Evolutionary conservation across 495 filamentous ascomycete species (phyloP).

Genomic region (Trichoderma gamsii): DNA sequence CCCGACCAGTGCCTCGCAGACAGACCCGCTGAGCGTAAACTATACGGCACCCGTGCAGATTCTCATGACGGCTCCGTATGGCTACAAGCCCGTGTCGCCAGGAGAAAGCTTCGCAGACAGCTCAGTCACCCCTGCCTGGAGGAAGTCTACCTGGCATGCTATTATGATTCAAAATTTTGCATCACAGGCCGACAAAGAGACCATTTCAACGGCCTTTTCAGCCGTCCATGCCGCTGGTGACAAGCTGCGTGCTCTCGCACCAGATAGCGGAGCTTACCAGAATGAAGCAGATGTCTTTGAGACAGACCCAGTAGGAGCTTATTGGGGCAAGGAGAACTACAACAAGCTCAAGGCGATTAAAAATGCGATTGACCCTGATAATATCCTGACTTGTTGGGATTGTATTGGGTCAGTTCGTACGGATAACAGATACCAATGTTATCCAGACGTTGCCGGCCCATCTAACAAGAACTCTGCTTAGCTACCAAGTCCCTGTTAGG

Average conservation of each 20-base stretch:
- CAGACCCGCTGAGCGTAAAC: no score
- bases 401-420: background rate
- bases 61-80: no score
- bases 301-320: background rate
- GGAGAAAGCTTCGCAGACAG: no score
- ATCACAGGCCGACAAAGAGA: background rate
- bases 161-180: no score
- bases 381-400: background rate
- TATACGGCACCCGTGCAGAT: no score
- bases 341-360: background rate
- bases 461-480: no score
- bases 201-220: background rate
- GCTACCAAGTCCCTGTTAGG: no score
- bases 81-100: no score
- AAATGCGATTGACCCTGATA: background rate
- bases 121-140: no score
- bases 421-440: background rate
- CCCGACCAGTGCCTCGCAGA: no score
- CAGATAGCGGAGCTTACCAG: background rate
- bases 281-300: background rate
- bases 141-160: no score
- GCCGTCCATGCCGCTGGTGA: background rate
- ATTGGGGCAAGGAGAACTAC: background rate
- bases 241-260: background rate
- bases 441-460: background rate